phyloP scores from a whole-genome alignment of 495 filamentous ascomycete genomes.

The Tuber indicum region DNA sequence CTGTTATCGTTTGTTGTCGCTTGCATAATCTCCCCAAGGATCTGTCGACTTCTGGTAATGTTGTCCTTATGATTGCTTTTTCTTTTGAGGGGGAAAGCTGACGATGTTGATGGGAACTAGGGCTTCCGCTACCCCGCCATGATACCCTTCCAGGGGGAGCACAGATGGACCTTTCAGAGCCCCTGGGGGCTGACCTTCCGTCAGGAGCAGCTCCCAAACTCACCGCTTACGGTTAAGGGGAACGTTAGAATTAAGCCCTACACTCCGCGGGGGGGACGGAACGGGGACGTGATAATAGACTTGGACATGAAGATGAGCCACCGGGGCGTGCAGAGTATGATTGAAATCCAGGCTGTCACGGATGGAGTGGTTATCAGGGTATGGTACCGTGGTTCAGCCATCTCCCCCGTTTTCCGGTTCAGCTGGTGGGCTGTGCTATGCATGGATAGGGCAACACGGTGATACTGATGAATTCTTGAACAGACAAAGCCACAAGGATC shows the following conservation, averaged over 20 bases:
- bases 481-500: neutral
- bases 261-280: neutral
- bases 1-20: neutral
- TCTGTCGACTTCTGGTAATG: neutral
- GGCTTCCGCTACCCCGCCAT: neutral
- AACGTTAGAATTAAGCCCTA: neutral
- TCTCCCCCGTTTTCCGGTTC: neutral
- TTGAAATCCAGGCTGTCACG: neutral
- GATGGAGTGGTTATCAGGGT: neutral
- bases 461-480: neutral
- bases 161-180: neutral
- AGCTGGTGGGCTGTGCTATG: neutral
- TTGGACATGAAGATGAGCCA: neutral
- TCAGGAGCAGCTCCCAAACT: neutral
- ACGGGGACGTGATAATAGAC: neutral
- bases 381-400: neutral
- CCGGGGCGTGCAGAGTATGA: neutral
- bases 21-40: neutral
- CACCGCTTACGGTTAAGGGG: neutral
- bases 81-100: neutral
- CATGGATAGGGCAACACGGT: neutral
- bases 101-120: neutral
- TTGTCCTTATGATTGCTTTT: neutral
- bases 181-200: neutral
- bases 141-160: neutral